Conservation (phyloP, 2,329 filamentous ascomycete species). For the Microsporum canis region DNA sequence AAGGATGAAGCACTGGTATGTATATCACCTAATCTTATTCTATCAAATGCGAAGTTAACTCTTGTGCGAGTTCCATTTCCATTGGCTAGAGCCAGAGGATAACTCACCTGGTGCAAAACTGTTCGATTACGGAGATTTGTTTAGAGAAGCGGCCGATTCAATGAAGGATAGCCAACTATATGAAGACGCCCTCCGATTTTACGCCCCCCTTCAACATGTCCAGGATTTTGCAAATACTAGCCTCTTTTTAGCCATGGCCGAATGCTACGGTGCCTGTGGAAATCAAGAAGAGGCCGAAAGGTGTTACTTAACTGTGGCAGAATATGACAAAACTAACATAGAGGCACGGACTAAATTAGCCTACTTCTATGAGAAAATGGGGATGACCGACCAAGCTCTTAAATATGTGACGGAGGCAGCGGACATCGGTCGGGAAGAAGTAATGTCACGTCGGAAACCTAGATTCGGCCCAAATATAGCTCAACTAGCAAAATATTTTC, state of each 20-base stretch:
- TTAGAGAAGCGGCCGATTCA: slow-evolving; percentile 56
- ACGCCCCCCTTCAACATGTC: slow-evolving; percentile 40
- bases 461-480: slow-evolving; percentile 24
- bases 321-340: slow-evolving; percentile 59
- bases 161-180: slow-evolving; percentile 42
- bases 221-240: slow-evolving; percentile 38
- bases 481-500: slow-evolving; percentile 32
- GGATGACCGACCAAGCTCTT: slow-evolving; percentile 63
- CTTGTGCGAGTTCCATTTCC: slow-evolving; percentile 49
- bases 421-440: slow-evolving; percentile 43
- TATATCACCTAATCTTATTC: slow-evolving; percentile 10
- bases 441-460: slow-evolving; percentile 25
- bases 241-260: slow-evolving; percentile 41
- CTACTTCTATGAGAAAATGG: slow-evolving; percentile 68
- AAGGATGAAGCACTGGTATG: slow-evolving; percentile 62
- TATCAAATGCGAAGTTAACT: neutral
- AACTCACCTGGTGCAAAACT: slow-evolving; percentile 41
- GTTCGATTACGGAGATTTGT: slow-evolving; percentile 63
- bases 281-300: slow-evolving; percentile 61
- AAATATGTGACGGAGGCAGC: slow-evolving; percentile 67
- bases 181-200: slow-evolving; percentile 49
- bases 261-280: slow-evolving; percentile 56
- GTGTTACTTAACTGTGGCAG: slow-evolving; percentile 62
- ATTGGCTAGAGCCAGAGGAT: slow-evolving; percentile 57
- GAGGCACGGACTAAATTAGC: slow-evolving; percentile 69